Evolutionary conservation across 2,329 filamentous ascomycete genomes (phyloP), one percentile per base, ranked within the genome.

Genomic region (Phaeoacremonium minimum): DNA sequence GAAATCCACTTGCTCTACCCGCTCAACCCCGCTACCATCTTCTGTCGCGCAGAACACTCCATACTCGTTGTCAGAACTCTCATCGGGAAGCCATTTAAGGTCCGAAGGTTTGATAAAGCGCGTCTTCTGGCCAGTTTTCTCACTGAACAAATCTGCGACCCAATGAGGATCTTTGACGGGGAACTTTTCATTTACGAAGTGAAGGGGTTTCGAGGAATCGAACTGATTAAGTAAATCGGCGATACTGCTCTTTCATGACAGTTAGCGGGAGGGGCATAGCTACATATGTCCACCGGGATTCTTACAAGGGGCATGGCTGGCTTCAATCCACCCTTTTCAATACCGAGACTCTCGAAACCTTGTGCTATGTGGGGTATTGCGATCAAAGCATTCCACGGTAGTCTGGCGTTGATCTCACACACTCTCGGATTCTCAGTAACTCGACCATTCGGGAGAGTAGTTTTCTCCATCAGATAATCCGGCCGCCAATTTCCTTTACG

Each of bases 371-470:
- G 32, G 22, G 32, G 32, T 15, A 35, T 13, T 6, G 18, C 19
- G 13, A 35, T 13, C 14, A 35, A 35, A 12, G 9, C 32, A 28
- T 35, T 35, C 32, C 32, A 35, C 4, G 32, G 32, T 8, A 35
- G 26, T n/a, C 32, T 26, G n/a, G 32, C 32, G 13, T 35, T 35
- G 32, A 35, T 35, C 19, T 35, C 32, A 17, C 32, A 35, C 4
- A 35, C 4, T 15, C 17, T 35, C 5, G n/a, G 18, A 8, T 28
- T 28, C n/a, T 28, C 32, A n/a, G n/a, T 35, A 7, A 35, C 19
- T n/a, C 11, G 22, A 4, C 19, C 32, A 13, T 35, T 22, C 12
- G 32, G 32, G 6, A 35, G n/a, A 8, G n/a, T 6, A 15, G 28
- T 16, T 15, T 35, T 35, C 18, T 35, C 32, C n/a, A 28, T 6